Evolutionary conservation across 202 grass and related monocot genomes (phyloP), one percentile per base, ranked within the genome.

Genomic region (Zoysia matrella): DNA sequence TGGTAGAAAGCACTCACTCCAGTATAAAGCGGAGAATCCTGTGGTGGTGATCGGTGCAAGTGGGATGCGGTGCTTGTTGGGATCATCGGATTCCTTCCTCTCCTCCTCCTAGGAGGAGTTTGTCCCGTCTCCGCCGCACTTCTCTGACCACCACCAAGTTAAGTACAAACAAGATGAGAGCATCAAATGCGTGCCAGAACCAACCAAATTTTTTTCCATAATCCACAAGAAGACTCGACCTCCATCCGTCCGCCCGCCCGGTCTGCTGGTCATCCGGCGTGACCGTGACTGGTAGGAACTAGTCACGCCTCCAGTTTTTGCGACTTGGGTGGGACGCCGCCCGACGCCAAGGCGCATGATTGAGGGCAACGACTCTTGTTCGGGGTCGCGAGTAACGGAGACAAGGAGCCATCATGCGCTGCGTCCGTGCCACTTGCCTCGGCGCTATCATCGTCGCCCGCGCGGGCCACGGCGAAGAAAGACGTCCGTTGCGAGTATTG

Each of bases 81-180:
- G 63, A 61, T 76, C 48, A 45, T 52, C 71, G n/a, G 62, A 70
- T 81, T 86, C 64, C 45, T 81, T 47, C 12, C 76, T 40, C 8
- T 13, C 3, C 30, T 55, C n/a, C n/a, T 36, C 30, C 30, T 36
- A 36, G 30, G 30, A 36, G 30, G 30, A 36, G 7, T 13, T 75
- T 70, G 71, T 69, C 45, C 56, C 56, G 56, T 18, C 15, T 58
- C 56, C 14, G 49, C 18, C 52, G 50, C 11, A 14, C 50, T 3
- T 36, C 70, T 73, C 30, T 36, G 30, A 36, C 30, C 30, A 36
- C 30, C 30, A 36, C 30, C 30, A 36, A 36, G 30, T 36, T 36
- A 36, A 36, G 30, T 36, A 36, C 30, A 36, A 36, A 36, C 30
- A 36, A 36, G 30, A 36, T 36, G 30, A 36, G 30, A 36, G 58